phyloP scores from a whole-genome alignment of 345 rosid genomes.

The Toxicodendron radicans region DNA sequence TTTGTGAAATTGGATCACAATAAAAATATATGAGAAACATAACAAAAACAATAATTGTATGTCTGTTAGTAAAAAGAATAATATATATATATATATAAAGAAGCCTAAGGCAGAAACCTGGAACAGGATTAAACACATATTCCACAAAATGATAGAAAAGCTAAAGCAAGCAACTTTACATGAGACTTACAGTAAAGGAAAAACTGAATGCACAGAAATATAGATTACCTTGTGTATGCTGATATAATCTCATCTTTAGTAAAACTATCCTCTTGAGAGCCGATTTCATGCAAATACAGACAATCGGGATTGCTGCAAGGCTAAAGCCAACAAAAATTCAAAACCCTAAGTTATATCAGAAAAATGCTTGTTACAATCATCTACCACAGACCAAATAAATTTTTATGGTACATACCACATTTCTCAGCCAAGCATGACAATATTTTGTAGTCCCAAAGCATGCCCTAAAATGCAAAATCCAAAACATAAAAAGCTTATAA shows the following conservation, averaged over 20 bases:
- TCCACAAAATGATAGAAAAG: not conserved
- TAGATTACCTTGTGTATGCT: slow-evolving; percentile 70
- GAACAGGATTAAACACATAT: not conserved
- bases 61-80: too few relatives aligned
- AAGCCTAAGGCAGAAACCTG: not conserved
- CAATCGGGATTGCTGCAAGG: slow-evolving; percentile 95
- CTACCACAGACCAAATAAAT: not conserved
- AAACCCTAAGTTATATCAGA: not conserved
- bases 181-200: not conserved
- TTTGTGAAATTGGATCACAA: not conserved
- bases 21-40: not conserved
- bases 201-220: not conserved
- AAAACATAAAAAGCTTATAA: not conserved
- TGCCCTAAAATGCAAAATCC: slow-evolving; percentile 53
- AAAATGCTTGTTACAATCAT: not conserved
- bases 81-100: too few relatives aligned
- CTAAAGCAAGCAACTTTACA: not conserved
- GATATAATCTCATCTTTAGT: slow-evolving; percentile 92
- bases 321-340: slow-evolving; percentile 40
- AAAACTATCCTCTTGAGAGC: slow-evolving; percentile 91
- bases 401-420: slow-evolving; percentile 52
- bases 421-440: slow-evolving; percentile 98
- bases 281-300: slow-evolving; percentile 89
- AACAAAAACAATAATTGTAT: too few relatives aligned
- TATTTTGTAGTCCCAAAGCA: slow-evolving; percentile 96